Conservation (phyloP, 2,329 filamentous ascomycete genomes). For the Cordyceps cicadae region DNA sequence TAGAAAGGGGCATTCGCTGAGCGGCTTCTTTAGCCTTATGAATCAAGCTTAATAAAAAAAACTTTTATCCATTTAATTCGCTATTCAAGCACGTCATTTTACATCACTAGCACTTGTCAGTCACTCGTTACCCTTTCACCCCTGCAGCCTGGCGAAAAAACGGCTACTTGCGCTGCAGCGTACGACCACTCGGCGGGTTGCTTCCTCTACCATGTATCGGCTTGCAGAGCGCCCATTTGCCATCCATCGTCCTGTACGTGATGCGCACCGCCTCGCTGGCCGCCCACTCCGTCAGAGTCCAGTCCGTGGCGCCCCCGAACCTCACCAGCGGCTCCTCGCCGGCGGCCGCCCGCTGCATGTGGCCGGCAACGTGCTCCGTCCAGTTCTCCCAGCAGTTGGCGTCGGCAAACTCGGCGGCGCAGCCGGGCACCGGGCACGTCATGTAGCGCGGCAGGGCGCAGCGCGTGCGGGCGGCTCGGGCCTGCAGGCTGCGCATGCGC, state of each 20-base stretch:
- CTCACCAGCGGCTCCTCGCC: conserved; percentile 20
- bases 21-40: no score
- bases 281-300: conserved; percentile 32
- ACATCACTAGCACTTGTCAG: no score
- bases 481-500: conserved; percentile 48
- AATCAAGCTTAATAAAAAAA: no score
- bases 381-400: conserved; percentile 64
- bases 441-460: conserved; percentile 54
- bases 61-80: no score
- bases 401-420: conserved; percentile 51
- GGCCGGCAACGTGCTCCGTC: conserved; percentile 80
- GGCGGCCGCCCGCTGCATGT: conserved; percentile 52
- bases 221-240: not conserved
- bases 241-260: conserved; percentile 17
- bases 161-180: no score
- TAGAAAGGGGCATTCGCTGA: no score
- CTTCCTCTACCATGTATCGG: not conserved
- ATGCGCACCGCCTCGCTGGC: conserved; percentile 28
- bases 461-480: conserved; percentile 49
- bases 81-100: no score
- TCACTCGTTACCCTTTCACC: no score
- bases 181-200: not conserved
- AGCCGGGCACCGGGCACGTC: conserved; percentile 54
- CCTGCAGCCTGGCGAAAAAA: no score
- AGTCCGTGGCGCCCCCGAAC: conserved; percentile 32